A percentile compares a stretch with the other conserved stretches of the same genome.
Conservation (phyloP, 768 basidiomycete species). For the Mycena indigotica region DNA sequence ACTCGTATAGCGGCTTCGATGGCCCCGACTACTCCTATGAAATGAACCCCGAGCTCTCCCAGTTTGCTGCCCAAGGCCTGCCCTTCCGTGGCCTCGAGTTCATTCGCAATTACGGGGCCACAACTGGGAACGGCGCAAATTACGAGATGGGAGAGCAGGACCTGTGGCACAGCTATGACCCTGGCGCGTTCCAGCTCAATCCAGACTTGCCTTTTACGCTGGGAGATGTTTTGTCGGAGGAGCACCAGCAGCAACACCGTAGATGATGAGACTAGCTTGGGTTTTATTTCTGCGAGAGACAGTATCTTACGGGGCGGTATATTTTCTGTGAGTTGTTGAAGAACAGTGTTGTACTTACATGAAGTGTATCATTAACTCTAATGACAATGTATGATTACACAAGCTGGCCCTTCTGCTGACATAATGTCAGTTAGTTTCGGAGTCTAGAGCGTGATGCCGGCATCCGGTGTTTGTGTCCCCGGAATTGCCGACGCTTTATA, state of each 20-base stretch:
- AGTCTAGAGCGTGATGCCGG: too few relatives aligned
- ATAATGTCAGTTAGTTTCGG: too few relatives aligned
- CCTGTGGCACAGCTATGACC: constrained; percentile 69
- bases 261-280: constrained; percentile 9
- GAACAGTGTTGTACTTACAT: constrained; percentile 20
- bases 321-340: neutral
- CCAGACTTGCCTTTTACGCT: constrained; percentile 76
- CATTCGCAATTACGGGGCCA: constrained; percentile 66
- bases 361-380: constrained; percentile 7
- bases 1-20: constrained; percentile 30
- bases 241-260: constrained; percentile 28
- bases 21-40: constrained; percentile 37
- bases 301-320: too few relatives aligned
- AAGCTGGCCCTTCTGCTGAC: too few relatives aligned
- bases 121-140: constrained; percentile 46
- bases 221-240: constrained; percentile 44
- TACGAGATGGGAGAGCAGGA: constrained; percentile 52
- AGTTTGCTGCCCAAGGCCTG: constrained; percentile 71
- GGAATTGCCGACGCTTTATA: neutral
- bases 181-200: constrained; percentile 72
- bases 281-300: too few relatives aligned
- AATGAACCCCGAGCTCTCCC: constrained; percentile 47
- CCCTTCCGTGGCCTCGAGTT: constrained; percentile 85
- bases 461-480: neutral
- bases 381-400: too few relatives aligned